Percentiles rank a stretch among this genome's conserved stretches.
Evolutionary conservation across 768 basidiomycete genomes (phyloP).

Genomic region (Boletus rubescentipes): DNA sequence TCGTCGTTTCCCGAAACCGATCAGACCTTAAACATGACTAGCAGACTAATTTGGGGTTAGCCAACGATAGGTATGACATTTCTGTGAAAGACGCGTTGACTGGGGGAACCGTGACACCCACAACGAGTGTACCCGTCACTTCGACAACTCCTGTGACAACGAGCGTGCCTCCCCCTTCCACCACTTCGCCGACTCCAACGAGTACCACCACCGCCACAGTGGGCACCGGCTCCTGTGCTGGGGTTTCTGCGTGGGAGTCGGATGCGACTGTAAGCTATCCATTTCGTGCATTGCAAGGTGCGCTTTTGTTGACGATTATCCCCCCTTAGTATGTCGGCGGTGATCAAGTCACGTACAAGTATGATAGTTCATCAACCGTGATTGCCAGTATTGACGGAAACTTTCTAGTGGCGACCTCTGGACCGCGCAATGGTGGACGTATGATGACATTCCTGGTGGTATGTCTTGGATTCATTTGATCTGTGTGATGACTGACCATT

Average conservation of each 20-base stretch:
- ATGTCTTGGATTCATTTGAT: not conserved
- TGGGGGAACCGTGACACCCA: constrained; percentile 23
- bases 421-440: constrained; percentile 50
- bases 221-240: constrained; percentile 36
- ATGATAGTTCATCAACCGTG: constrained; percentile 3
- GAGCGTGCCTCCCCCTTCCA: constrained; percentile 2
- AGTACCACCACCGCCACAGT: constrained; percentile 12
- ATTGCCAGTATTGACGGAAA: not conserved
- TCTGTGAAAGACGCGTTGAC: constrained; percentile 57
- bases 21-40: too few relatives aligned
- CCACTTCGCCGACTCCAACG: constrained; percentile 8
- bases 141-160: constrained; percentile 17
- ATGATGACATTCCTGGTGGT: constrained; percentile 39
- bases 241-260: constrained; percentile 44
- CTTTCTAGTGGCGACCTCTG: constrained; percentile 45
- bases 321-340: constrained; percentile 44
- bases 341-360: constrained; percentile 44
- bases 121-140: constrained; percentile 11
- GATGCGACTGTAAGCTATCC: constrained; percentile 36
- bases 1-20: not conserved
- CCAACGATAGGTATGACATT: constrained; percentile 58
- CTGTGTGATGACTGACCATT: not conserved
- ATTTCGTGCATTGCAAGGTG: not conserved
- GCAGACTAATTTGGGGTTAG: constrained; percentile 26
- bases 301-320: not conserved